Base-by-base conservation (phyloP, 768 basidiomycete species). In the Collybiopsis luxurians region DNA sequence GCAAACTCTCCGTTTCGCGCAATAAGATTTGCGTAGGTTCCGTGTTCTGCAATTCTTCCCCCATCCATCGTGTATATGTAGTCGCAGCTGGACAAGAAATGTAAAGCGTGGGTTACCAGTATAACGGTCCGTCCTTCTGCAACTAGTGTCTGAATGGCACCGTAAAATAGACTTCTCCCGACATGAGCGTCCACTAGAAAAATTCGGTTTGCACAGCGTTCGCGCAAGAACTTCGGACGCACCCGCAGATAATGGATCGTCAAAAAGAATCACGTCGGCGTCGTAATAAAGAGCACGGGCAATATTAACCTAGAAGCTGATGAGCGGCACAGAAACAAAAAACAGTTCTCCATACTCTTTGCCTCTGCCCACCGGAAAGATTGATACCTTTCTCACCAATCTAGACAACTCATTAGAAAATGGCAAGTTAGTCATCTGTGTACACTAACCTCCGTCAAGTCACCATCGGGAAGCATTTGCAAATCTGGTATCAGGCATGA, bases 351-450 rank as follows among this genome's bases (percentile, higher is more conserved):
- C 75, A 42, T 60, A 80, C 81, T 17, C 83, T 71, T 58, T 83
- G 83, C 59, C 82, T 85, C 68, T 88, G 84, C 27, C 88, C 87
- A 21, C 88, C 88, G 60, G 77, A 80, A 15, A 84, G 65, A 64
- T 84, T 86, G 59, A 87, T 80, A 42, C 87, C 86, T 67, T 86
- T 86, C 69, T 89, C 85, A 31, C 87, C 84, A 50, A 88, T 87
- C 86, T 86, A 48, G 21, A 43, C 48, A 54, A 38, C 9, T 24
- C 2, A n/a, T 45, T 34, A 39, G 31, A 28, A 12, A 30, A 36
- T 15, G 24, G 46, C 28, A 1, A 47, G 23, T 23, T 40, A 28
- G 3, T 24, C 43, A n/a, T 15, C 31, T 11, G 31, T 4, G 13
- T 24, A 9, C n/a, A 30, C 74, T 46, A 57, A 86, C 86, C 74